Percentiles rank a stretch among this genome's conserved stretches.
Conservation (phyloP, 176 grass and related monocot genomes). For the Oryza meyeriana region DNA sequence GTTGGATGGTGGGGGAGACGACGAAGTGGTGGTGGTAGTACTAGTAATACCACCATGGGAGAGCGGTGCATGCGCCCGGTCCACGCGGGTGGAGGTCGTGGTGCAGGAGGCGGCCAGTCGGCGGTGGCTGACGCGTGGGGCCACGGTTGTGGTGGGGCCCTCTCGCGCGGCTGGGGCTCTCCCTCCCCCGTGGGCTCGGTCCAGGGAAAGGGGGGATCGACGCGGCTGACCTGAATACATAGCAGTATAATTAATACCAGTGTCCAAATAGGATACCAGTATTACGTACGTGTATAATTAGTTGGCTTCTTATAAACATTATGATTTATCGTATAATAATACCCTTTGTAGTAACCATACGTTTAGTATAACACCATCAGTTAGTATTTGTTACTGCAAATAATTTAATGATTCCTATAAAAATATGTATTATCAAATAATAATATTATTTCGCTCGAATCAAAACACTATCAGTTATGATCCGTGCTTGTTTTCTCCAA, state of each 20-base stretch:
- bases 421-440: too few species aligned
- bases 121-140: background rate
- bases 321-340: too few species aligned
- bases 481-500: background rate
- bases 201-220: background rate
- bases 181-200: background rate
- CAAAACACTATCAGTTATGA: too few species aligned
- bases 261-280: too few species aligned
- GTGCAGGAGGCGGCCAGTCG: background rate
- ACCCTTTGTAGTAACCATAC: too few species aligned
- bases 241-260: background rate
- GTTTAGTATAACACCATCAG: too few species aligned
- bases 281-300: too few species aligned
- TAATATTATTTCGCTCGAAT: too few species aligned
- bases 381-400: too few species aligned
- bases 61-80: constrained; percentile 10
- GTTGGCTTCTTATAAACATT: too few species aligned
- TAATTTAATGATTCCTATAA: too few species aligned
- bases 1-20: background rate
- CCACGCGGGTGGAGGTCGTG: background rate
- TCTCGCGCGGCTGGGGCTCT: too few species aligned
- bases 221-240: background rate
- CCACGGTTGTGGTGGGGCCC: background rate
- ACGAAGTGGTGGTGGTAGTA: background rate
- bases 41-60: background rate